phyloP scores from a whole-genome alignment of 441 rosid genomes.

The Raphanus hybrid region DNA sequence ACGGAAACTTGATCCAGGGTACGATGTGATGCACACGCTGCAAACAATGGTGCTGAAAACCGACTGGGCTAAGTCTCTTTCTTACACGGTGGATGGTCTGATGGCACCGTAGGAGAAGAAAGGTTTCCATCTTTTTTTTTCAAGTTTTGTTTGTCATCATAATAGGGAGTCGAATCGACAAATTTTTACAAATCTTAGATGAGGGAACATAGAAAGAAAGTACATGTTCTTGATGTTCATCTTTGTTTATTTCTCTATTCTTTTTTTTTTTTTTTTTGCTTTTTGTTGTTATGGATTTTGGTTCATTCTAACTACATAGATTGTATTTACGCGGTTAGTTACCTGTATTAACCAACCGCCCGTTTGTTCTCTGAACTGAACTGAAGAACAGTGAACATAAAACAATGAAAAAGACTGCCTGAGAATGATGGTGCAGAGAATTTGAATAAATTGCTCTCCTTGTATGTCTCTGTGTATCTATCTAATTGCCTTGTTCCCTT shows the following conservation, averaged over 20 bases:
- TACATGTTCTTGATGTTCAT: constrained; percentile 37
- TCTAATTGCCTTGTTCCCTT: not conserved
- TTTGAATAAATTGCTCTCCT: constrained; percentile 38
- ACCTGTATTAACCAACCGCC: constrained; percentile 26
- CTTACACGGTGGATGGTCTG: constrained; percentile 94
- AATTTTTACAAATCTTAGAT: constrained; percentile 37
- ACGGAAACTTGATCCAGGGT: constrained; percentile 27
- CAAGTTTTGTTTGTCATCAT: constrained; percentile 37
- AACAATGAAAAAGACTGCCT: constrained; percentile 24
- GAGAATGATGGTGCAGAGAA: constrained; percentile 19
- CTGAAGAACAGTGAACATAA: constrained; percentile 33
- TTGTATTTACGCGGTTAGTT: constrained; percentile 40
- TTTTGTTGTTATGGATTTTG: constrained; percentile 30
- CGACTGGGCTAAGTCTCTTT: constrained; percentile 98
- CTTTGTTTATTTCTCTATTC: constrained; percentile 33
- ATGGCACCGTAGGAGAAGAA: constrained; percentile 79
- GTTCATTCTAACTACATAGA: constrained; percentile 40
- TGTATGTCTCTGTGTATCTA: constrained; percentile 1
- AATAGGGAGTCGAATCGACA: constrained; percentile 24
- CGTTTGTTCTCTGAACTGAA: constrained; percentile 36
- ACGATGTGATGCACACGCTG: constrained; percentile 91
- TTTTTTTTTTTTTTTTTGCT: not conserved
- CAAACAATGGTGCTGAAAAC: constrained; percentile 86
- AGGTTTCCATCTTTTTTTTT: constrained; percentile 20
- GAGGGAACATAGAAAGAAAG: constrained; percentile 41